Evolutionary conservation across 176 grass and related monocot species (phyloP).

Genomic region (Aegilops umbellulata): DNA sequence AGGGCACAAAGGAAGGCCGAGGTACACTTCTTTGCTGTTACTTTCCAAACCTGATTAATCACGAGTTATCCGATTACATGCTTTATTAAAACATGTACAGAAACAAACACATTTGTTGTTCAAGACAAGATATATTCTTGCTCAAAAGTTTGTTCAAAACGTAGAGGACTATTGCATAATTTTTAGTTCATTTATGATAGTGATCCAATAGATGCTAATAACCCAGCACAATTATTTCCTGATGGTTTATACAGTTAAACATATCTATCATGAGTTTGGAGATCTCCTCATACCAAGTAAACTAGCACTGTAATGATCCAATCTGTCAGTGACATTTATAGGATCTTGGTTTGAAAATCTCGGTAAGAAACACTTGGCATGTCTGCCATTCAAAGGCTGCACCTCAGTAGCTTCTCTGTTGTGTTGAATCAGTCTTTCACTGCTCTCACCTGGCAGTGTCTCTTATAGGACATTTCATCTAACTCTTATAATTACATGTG

Average conservation of each 20-base stretch:
- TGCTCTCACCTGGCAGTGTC: background rate
- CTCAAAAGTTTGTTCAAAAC: background rate
- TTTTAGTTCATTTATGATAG: background rate
- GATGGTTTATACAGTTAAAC: background rate
- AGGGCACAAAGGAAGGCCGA: slow-evolving; percentile 80
- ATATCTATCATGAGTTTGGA: background rate
- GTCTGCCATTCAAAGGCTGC: background rate
- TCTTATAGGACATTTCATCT: background rate
- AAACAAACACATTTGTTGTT: background rate
- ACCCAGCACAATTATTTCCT: background rate
- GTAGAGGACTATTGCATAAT: background rate
- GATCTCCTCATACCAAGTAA: background rate
- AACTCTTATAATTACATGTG: background rate
- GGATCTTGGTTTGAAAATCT: background rate
- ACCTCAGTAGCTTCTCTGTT: background rate
- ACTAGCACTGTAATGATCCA: slow-evolving; percentile 1
- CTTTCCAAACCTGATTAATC: background rate
- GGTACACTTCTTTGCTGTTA: slow-evolving; percentile 38
- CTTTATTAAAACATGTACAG: background rate
- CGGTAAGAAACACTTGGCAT: background rate
- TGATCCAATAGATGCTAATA: background rate
- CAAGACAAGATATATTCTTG: background rate
- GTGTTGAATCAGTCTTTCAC: background rate
- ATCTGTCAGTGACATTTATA: background rate
- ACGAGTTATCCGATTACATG: background rate